Evolutionary conservation across 306 rosid genomes (phyloP).

Genomic region (Pyrus pyrifolia): DNA sequence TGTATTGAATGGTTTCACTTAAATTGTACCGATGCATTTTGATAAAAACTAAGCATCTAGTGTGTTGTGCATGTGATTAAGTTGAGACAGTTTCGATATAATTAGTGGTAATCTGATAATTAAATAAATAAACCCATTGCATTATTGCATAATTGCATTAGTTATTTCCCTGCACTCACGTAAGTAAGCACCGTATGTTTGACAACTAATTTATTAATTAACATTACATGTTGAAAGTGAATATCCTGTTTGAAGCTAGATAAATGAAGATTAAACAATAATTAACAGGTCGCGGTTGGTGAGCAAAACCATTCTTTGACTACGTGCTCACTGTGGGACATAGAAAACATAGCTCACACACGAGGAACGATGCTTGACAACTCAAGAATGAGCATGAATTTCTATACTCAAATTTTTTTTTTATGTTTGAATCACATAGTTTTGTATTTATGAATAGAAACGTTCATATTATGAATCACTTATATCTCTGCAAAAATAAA

Average conservation of each 20-base stretch:
- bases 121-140: neutral
- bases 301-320: constrained; percentile 6
- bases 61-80: too few species aligned
- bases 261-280: neutral
- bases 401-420: too few species aligned
- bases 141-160: neutral
- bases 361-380: rapidly evolving
- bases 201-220: neutral
- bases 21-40: too few species aligned
- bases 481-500: too few species aligned
- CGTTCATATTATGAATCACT: too few species aligned
- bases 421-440: rapidly evolving
- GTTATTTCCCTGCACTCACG: neutral
- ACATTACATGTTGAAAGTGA: neutral
- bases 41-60: too few species aligned
- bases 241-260: neutral
- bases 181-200: neutral
- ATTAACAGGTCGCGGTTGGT: constrained; percentile 3
- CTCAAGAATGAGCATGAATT: too few species aligned
- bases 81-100: too few species aligned
- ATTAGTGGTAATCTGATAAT: neutral
- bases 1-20: too few species aligned
- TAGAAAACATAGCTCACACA: too few species aligned
- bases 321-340: neutral
- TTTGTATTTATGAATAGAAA: rapidly evolving